A percentile compares a stretch with the other conserved stretches of the same genome.
Evolutionary conservation across 2,329 filamentous ascomycete species (phyloP).

Genomic region (Ascocoryne sarcoides): DNA sequence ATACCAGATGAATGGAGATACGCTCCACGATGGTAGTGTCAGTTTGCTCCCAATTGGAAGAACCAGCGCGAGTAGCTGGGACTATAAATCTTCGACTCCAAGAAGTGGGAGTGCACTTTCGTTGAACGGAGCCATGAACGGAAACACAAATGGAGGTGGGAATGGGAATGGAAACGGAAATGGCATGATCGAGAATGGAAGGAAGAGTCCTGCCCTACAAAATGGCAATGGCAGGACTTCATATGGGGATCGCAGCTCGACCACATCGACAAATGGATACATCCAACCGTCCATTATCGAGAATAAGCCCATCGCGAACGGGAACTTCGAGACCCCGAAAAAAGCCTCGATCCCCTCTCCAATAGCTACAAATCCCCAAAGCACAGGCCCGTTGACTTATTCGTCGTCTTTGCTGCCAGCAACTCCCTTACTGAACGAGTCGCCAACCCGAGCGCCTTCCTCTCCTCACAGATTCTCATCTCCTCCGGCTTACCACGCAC

Average conservation of each 20-base stretch:
- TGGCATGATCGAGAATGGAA: slow-evolving; percentile 21
- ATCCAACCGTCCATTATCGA: slow-evolving; percentile 11
- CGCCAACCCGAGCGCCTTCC: slow-evolving; percentile 24
- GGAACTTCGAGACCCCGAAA: slow-evolving; percentile 17
- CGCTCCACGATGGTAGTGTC: slow-evolving; percentile 41
- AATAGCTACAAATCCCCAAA: slow-evolving; percentile 24
- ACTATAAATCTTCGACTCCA: slow-evolving; percentile 24
- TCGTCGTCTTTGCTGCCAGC: slow-evolving; percentile 23
- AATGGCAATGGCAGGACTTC: slow-evolving; percentile 19
- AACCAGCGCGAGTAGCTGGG: slow-evolving; percentile 35
- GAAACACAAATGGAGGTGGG: neutral
- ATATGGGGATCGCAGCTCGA: slow-evolving; percentile 21
- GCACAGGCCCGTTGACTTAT: slow-evolving; percentile 27
- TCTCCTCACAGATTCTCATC: slow-evolving; percentile 53
- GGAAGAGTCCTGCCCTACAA: slow-evolving; percentile 21
- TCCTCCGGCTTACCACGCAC: slow-evolving; percentile 46
- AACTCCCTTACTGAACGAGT: slow-evolving; percentile 18
- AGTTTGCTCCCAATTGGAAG: slow-evolving; percentile 50
- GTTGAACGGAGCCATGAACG: slow-evolving; percentile 23
- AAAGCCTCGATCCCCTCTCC: slow-evolving; percentile 16
- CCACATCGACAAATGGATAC: slow-evolving; percentile 22
- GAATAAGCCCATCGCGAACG: slow-evolving; percentile 16
- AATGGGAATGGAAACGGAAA: neutral
- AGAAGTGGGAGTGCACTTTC: slow-evolving; percentile 25
- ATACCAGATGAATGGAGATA: slow-evolving; percentile 23